Base-by-base conservation (phyloP, 345 rosid genomes). In the Angophora floribunda region DNA sequence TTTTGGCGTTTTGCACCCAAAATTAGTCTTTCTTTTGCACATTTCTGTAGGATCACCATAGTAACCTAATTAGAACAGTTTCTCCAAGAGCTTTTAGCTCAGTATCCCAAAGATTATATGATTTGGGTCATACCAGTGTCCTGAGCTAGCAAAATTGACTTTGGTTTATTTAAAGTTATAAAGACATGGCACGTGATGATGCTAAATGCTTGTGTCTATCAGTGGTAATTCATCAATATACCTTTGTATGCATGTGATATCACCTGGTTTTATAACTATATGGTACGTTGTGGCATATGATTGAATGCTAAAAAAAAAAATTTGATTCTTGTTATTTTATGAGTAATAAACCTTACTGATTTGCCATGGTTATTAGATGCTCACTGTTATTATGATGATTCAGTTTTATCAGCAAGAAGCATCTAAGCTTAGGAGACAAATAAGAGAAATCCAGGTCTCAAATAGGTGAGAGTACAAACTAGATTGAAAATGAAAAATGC, bases 391-490 rank as follows among this genome's bases (percentile, higher is more conserved):
- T 75, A 75, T 3, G 28, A 41, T 79, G 61, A 17, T n/a, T 75
- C 92, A 96, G 99, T 95, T 90, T 89, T 97, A 97, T 91, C 99
- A 97, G 89, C 97, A 97, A 93, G 99, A 97, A 91, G 92, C 99
- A 32, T 91, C 97, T 26, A 96, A 96, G 88, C 96, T 97, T 16
- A 93, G 98, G 13, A 90, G 91, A 87, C 97, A 95, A 91, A 97
- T 97, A 59, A 92, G 95, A 14, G 96, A 94, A 86, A 89, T 96
- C 89, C 98, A 95, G 93, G 94, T 93, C 88, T 89, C 94, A 51
- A 96, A 96, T 92, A 94, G 98, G 97, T 96, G 86, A 82, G 12
- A 21, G 13, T 30, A 28, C 24, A 51, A 82, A 78, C 63, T 28
- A 78, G 32, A 36, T 47, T 24, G 52, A 28, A 55, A 51, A 79